Percentiles rank a stretch among this genome's conserved stretches.
phyloP scores from a whole-genome alignment of 148 eudicot genomes.

The Selenicereus undatus region DNA sequence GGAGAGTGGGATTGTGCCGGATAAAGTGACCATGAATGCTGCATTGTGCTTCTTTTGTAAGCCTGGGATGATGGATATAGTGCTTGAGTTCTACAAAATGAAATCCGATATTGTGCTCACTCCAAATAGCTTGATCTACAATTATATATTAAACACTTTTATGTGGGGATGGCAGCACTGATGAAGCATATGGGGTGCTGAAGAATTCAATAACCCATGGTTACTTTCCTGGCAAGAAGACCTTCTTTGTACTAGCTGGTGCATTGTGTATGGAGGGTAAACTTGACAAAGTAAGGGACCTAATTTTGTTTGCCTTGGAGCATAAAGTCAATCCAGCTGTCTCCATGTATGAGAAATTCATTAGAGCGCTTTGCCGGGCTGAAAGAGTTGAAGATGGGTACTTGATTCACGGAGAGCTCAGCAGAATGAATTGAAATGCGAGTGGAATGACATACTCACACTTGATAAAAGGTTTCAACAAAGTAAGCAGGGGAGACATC shows the following conservation, averaged over 20 bases:
- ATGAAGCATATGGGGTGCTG: conserved; percentile 63
- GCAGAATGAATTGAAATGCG: conserved; percentile 34
- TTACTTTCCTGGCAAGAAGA: conserved; percentile 46
- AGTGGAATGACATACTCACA: conserved; percentile 41
- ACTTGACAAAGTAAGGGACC: conserved; percentile 71
- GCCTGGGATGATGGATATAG: conserved; percentile 77
- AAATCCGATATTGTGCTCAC: conserved; percentile 65
- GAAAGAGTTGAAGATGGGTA: conserved; percentile 71
- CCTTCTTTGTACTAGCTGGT: conserved; percentile 65
- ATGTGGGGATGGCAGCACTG: conserved; percentile 58
- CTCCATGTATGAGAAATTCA: conserved; percentile 47
- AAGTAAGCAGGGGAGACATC: conserved; percentile 53
- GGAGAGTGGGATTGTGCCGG: conserved; percentile 47
- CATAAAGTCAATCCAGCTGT: conserved; percentile 38
- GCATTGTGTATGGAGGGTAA: conserved; percentile 71
- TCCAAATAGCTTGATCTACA: conserved; percentile 56
- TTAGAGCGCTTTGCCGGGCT: conserved; percentile 57
- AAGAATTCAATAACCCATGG: conserved; percentile 54
- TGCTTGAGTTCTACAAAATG: conserved; percentile 49
- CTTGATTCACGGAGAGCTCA: conserved; percentile 49
- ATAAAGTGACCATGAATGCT: conserved; percentile 70
- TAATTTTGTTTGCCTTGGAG: conserved; percentile 49
- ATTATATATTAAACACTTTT: conserved; percentile 63
- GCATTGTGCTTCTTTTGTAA: conserved; percentile 79
- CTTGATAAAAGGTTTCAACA: conserved; percentile 59